phyloP scores from a whole-genome alignment of 192 early-diverging fungal species.

The Radiomyces spectabilis region DNA sequence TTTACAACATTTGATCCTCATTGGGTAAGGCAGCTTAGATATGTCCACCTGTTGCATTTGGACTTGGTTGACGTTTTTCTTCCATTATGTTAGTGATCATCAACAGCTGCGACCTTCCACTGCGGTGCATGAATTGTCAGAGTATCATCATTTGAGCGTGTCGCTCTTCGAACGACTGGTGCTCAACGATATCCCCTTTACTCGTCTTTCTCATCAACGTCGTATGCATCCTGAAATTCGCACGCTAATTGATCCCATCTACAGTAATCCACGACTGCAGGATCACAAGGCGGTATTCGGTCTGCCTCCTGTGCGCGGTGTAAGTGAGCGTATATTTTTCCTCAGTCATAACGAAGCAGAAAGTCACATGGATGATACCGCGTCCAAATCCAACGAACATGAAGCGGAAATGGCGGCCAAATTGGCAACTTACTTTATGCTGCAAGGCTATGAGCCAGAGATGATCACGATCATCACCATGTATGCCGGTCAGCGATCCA shows the following conservation, averaged over 20 bases:
- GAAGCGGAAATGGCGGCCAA: conserved; percentile 44
- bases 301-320: conserved; percentile 35
- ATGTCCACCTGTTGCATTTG: background rate
- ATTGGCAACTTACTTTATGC: conserved; percentile 37
- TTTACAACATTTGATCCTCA: conserved; percentile 44
- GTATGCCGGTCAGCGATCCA: conserved; percentile 43
- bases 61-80: background rate
- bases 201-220: conserved; percentile 38
- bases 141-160: conserved; percentile 33
- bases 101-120: conserved; percentile 47
- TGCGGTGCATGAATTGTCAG: conserved; percentile 36
- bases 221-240: conserved; percentile 52
- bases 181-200: conserved; percentile 29
- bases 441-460: conserved; percentile 37
- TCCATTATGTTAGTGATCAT: conserved; percentile 33
- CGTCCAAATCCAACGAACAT: conserved; percentile 37
- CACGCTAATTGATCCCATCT: conserved; percentile 40
- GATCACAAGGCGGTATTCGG: conserved; percentile 31
- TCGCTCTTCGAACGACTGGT: conserved; percentile 51
- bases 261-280: conserved; percentile 29
- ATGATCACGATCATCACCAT: conserved; percentile 51
- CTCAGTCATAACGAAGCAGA: conserved; percentile 40
- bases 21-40: conserved; percentile 33
- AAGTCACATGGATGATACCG: conserved; percentile 29
- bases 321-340: conserved; percentile 43